These are phyloP conservation scores for Penicillium sp. DNA, from an alignment of 2,329 filamentous ascomycete genomes.

Conservation along the genomic window DNA sequence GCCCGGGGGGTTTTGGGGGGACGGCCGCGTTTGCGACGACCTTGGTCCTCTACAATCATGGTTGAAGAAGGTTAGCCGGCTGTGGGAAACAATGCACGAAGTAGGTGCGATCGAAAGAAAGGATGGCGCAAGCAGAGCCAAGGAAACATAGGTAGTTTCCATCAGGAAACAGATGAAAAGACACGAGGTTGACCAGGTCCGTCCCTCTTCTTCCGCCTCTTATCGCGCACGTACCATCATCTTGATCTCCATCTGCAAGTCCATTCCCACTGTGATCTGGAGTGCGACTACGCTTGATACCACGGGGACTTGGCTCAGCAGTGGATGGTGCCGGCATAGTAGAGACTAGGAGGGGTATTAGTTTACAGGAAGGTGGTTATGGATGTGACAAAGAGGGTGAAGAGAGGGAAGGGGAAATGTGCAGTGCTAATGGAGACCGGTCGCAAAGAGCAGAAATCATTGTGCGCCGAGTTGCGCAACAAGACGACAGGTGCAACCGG, in stretches of 20 bases:
- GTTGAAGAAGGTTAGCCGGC: constrained; percentile 25
- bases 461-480: constrained; percentile 12
- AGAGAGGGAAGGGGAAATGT: constrained; percentile 12
- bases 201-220: constrained; percentile 9
- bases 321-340: constrained; percentile 42
- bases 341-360: constrained; percentile 43
- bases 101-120: constrained; percentile 44
- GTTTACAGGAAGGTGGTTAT: constrained; percentile 36
- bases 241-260: constrained; percentile 62
- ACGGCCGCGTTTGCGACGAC: constrained; percentile 54
- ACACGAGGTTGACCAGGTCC: not conserved
- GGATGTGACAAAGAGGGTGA: constrained; percentile 23
- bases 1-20: constrained; percentile 53
- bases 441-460: not conserved
- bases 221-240: constrained; percentile 69
- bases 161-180: not conserved
- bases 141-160: constrained; percentile 31
- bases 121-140: constrained; percentile 33
- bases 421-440: constrained; percentile 1
- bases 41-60: constrained; percentile 42
- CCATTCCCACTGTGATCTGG: constrained; percentile 67
- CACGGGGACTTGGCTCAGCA: constrained; percentile 63
- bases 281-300: constrained; percentile 78
- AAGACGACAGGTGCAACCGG: constrained; percentile 8
- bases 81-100: constrained; percentile 3